phyloP scores from a whole-genome alignment of 805 yeast genomes.

The Wickerhamiella brachini region DNA sequence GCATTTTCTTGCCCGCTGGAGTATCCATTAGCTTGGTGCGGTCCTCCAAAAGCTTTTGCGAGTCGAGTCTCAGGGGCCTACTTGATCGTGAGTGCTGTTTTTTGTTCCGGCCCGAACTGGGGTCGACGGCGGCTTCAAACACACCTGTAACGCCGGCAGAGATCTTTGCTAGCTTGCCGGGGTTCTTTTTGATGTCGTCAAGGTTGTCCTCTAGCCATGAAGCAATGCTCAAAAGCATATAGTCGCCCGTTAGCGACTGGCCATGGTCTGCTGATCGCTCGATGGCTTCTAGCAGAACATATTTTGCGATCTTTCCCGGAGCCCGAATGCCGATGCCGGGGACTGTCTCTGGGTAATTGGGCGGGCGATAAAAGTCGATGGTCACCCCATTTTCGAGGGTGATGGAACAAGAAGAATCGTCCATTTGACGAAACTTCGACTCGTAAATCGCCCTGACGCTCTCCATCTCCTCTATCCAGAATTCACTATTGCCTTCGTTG shows the following conservation, averaged over 20 bases:
- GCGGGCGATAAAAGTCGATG: constrained; percentile 31
- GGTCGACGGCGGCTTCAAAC: constrained; percentile 9
- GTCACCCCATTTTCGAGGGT: constrained; percentile 6
- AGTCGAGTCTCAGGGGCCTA: constrained; percentile 17
- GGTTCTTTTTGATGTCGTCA: constrained; percentile 45
- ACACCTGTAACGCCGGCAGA: constrained; percentile 21
- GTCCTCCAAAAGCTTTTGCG: constrained; percentile 24
- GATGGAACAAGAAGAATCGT: constrained; percentile 5
- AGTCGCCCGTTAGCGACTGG: constrained; percentile 43
- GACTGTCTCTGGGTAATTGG: constrained; percentile 46
- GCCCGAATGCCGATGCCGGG: constrained; percentile 54
- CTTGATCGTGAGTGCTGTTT: constrained; percentile 4
- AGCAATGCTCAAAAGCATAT: constrained; percentile 49
- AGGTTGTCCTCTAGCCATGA: constrained; percentile 69
- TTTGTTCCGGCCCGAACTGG: neutral
- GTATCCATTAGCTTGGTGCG: constrained; percentile 26
- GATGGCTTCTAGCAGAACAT: constrained; percentile 24
- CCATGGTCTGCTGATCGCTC: constrained; percentile 22
- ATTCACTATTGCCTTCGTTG: constrained; percentile 22
- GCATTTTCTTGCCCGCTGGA: constrained; percentile 27
- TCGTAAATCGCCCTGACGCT: constrained; percentile 49
- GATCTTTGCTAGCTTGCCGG: constrained; percentile 49
- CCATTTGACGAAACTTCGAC: constrained; percentile 23
- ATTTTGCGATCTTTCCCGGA: constrained; percentile 19
- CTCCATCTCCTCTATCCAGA: constrained; percentile 69